Base-by-base conservation (phyloP, 2,329 filamentous ascomycete genomes). In the Hymenoscyphus fructigenus region DNA sequence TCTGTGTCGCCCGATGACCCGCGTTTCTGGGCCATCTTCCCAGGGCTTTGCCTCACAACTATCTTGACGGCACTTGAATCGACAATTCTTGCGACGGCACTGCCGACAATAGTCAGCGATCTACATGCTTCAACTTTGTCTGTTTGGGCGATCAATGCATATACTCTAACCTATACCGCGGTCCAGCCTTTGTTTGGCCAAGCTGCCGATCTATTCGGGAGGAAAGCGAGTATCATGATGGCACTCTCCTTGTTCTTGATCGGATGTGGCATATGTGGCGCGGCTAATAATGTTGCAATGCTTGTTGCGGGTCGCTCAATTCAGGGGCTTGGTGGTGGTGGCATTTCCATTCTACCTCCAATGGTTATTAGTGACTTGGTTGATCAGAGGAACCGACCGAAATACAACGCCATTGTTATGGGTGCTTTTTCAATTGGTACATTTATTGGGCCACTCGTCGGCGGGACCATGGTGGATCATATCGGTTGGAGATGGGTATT, bases 281-380 rank as follows among this genome's bases (percentile, higher is more conserved):
- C 88, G 32, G 79, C 85, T 6, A 79, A 80, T 62, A 86, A 81
- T 67, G 84, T 89, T 69, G 79, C 82, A 32, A 88, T 89, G 84
- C 79, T 90, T 41, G 83, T 90, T 63, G 82, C 81, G 2, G 86
- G 85, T 23, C 78, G 88, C 72, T 83, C 84, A 0, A 79, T 90
- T 41, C 88, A 90, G 72, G 88, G 88, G 70, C 79, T 85, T 50
- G 88, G 86, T 12, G 86, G 84, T 41, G 88, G 88, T 61, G 88
- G 87, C 2, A 76, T 90, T 60, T 82, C 89, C 41, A 83, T 85
- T n/a, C 75, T 90, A 58, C 83, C 85, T 63, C 88, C 88, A 71
- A 87, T 90, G 62, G 83, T 82, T 5, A 87, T 90, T 62, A 82
- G 82, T 5, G 87, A 90, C 75, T 72, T 89, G 34, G 89, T 90